phyloP scores from a whole-genome alignment of 164 flowering plant genomes.

The Umbilicus rupestris region DNA sequence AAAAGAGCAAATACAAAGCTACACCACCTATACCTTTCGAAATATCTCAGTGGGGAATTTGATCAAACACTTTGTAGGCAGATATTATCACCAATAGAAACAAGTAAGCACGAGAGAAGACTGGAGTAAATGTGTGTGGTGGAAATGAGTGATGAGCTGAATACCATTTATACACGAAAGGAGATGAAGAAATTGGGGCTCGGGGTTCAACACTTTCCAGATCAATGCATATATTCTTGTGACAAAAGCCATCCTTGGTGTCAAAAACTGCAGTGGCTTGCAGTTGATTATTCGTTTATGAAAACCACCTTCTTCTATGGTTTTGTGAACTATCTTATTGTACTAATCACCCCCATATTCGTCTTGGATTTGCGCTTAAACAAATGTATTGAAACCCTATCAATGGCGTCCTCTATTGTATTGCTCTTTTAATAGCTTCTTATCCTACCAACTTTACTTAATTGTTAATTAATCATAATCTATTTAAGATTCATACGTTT shows the following conservation, averaged over 20 bases:
- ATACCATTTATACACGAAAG: not conserved
- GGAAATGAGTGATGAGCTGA: not conserved
- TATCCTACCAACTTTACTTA: not conserved
- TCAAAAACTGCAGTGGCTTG: not conserved
- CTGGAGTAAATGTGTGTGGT: not conserved
- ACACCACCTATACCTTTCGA: not conserved
- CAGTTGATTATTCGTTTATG: not conserved
- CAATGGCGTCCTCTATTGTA: not conserved
- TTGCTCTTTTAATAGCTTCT: not conserved
- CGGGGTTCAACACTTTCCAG: constrained; percentile 4
- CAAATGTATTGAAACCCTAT: not conserved
- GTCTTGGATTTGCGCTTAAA: not conserved
- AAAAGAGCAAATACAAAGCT: not conserved
- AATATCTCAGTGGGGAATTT: not conserved
- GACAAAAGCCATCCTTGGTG: constrained; percentile 5
- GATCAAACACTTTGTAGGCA: not conserved
- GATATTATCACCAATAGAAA: not conserved
- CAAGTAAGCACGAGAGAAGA: not conserved
- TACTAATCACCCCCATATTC: not conserved
- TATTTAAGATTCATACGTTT: not conserved
- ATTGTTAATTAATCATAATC: not conserved
- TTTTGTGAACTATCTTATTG: not conserved
- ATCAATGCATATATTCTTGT: constrained; percentile 2
- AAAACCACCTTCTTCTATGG: not conserved
- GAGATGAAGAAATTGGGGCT: not conserved